A percentile compares a stretch with the other conserved stretches of the same genome.
These are phyloP conservation scores for Komagataella pastoris DNA, from an alignment of 805 yeast genomes.

Conservation along the genomic window DNA sequence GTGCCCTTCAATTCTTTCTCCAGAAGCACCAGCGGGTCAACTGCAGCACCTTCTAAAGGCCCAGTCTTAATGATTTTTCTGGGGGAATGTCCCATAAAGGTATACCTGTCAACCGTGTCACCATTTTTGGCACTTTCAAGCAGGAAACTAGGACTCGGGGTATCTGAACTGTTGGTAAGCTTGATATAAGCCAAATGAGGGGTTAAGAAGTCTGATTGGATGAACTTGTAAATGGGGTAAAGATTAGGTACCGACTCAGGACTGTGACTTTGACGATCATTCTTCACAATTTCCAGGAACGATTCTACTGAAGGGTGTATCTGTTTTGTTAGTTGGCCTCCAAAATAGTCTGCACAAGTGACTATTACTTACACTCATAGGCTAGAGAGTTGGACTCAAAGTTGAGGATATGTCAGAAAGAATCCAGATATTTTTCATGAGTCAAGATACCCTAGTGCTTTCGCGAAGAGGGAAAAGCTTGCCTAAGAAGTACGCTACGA, in stretches of 20 bases:
- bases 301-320: constrained; percentile 39
- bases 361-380: not conserved
- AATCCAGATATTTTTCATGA: not conserved
- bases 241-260: constrained; percentile 37
- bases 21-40: constrained; percentile 67
- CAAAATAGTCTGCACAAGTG: not conserved
- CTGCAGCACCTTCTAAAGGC: constrained; percentile 43
- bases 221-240: constrained; percentile 68
- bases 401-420: not conserved
- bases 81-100: constrained; percentile 84
- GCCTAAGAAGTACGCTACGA: not conserved
- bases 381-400: not conserved
- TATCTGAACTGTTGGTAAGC: constrained; percentile 41
- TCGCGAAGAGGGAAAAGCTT: not conserved
- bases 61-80: constrained; percentile 78
- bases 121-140: constrained; percentile 86
- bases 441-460: not conserved
- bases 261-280: constrained; percentile 16
- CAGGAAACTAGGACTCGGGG: constrained; percentile 57
- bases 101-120: constrained; percentile 78
- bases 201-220: constrained; percentile 67
- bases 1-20: constrained; percentile 59
- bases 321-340: constrained; percentile 3
- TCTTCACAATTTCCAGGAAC: constrained; percentile 24
- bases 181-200: constrained; percentile 87